These are phyloP conservation scores for Alloteropsis angusta DNA, from an alignment of 202 grass and related monocot genomes.

Conservation along the genomic window DNA sequence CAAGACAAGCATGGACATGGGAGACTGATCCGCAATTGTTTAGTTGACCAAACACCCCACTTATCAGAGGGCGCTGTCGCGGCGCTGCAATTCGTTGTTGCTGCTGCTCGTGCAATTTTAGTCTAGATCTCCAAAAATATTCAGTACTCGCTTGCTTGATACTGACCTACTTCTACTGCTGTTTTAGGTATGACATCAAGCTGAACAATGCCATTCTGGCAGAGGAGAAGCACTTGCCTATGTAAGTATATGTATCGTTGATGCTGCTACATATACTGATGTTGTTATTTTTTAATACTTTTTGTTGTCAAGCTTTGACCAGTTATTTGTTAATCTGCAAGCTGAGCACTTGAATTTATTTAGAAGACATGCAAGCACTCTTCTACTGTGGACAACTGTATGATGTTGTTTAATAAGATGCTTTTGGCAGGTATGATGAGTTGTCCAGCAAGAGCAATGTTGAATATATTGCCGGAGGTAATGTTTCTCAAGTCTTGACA, in stretches of 20 bases:
- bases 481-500: background rate
- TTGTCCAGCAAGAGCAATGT: slow-evolving; percentile 76
- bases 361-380: background rate
- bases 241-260: slow-evolving; percentile 40
- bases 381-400: background rate
- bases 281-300: background rate
- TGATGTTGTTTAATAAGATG: background rate
- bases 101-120: background rate
- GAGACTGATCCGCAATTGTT: background rate
- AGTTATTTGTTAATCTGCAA: background rate
- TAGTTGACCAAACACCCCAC: background rate
- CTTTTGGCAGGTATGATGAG: slow-evolving; percentile 74
- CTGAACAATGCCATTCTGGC: slow-evolving; percentile 81
- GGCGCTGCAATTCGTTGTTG: background rate
- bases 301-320: background rate
- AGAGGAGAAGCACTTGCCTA: slow-evolving; percentile 72
- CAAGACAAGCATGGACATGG: background rate
- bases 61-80: background rate
- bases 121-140: background rate
- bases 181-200: slow-evolving; percentile 79
- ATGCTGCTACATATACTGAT: background rate
- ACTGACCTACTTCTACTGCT: slow-evolving; percentile 6
- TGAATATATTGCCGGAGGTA: slow-evolving; percentile 96
- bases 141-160: background rate
- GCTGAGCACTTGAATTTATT: background rate